Evolutionary conservation across 495 filamentous ascomycete species (phyloP).

Genomic region (Melanomma pulvis-pyrius): DNA sequence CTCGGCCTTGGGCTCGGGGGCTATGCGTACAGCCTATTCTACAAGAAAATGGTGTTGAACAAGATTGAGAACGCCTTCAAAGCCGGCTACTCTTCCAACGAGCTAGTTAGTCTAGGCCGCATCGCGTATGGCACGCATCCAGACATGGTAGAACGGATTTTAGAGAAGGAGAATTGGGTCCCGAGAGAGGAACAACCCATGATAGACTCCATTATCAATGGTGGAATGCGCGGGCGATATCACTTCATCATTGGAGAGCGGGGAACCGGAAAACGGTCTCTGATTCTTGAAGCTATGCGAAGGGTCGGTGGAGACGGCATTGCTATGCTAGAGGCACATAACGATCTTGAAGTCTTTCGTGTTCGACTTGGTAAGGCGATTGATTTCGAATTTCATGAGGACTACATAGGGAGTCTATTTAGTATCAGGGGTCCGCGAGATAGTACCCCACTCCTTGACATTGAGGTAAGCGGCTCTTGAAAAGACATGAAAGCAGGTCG

Average conservation of each 20-base stretch:
- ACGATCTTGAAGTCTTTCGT: slow-evolving; percentile 30
- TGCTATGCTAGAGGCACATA: slow-evolving; percentile 29
- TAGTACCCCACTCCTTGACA: slow-evolving; percentile 27
- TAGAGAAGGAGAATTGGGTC: slow-evolving; percentile 21
- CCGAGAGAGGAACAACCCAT: slow-evolving; percentile 21
- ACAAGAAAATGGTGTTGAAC: slow-evolving; percentile 23
- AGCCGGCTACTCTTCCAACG: slow-evolving; percentile 17
- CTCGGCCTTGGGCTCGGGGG: slow-evolving; percentile 23
- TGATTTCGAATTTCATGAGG: slow-evolving; percentile 32
- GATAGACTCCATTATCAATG: slow-evolving; percentile 29
- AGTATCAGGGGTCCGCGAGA: slow-evolving; percentile 27
- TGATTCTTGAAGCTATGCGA: slow-evolving; percentile 26
- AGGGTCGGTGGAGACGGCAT: slow-evolving; percentile 26
- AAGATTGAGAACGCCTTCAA: slow-evolving; percentile 27
- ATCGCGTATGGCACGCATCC: slow-evolving; percentile 15
- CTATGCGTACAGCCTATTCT: slow-evolving; percentile 24
- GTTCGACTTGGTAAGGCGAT: slow-evolving; percentile 27
- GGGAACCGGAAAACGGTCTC: slow-evolving; percentile 22
- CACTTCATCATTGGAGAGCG: slow-evolving; percentile 27
- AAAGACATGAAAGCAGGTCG: too few relatives aligned
- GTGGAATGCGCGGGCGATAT: slow-evolving; percentile 17
- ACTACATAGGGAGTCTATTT: slow-evolving; percentile 30
- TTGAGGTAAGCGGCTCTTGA: slow-evolving; percentile 4
- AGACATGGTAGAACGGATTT: not conserved
- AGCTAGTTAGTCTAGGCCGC: slow-evolving; percentile 24